Evolutionary conservation across 345 rosid species (phyloP).

Genomic region (Gossypium longicalyx): DNA sequence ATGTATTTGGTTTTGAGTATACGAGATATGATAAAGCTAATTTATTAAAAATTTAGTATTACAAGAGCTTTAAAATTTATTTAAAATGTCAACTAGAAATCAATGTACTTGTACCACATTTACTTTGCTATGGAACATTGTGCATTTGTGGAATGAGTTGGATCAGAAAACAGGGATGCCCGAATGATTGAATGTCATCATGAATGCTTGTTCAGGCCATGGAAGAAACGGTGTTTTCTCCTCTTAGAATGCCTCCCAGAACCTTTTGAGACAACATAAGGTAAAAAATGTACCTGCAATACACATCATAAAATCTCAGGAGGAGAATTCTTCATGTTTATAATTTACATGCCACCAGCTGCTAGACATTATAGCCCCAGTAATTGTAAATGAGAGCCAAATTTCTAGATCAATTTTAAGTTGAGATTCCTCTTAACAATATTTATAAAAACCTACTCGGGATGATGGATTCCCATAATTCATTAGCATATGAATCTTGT

Average conservation of each 20-base stretch:
- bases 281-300: slow-evolving; percentile 43
- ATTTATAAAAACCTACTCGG: neutral
- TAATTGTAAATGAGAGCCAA: neutral
- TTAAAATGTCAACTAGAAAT: too few species aligned
- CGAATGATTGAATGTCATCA: neutral
- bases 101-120: too few species aligned
- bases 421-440: too few species aligned
- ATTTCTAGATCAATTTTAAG: neutral
- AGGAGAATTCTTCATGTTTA: slow-evolving; percentile 13
- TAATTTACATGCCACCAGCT: neutral
- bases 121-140: neutral
- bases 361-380: neutral
- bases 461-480: neutral
- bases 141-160: neutral
- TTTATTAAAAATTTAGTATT: too few species aligned
- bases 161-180: neutral
- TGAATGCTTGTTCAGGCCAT: slow-evolving; percentile 49
- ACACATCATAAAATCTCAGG: slow-evolving; percentile 15
- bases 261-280: slow-evolving; percentile 22
- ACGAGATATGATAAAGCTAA: too few species aligned
- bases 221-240: slow-evolving; percentile 76
- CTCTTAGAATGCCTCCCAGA: slow-evolving; percentile 43
- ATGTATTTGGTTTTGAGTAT: too few species aligned
- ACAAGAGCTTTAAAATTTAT: too few species aligned
- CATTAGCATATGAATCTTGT: neutral